Evolutionary conservation across 1,284 basidiomycete species (phyloP).

Genomic region (Clitocybe nebularis): DNA sequence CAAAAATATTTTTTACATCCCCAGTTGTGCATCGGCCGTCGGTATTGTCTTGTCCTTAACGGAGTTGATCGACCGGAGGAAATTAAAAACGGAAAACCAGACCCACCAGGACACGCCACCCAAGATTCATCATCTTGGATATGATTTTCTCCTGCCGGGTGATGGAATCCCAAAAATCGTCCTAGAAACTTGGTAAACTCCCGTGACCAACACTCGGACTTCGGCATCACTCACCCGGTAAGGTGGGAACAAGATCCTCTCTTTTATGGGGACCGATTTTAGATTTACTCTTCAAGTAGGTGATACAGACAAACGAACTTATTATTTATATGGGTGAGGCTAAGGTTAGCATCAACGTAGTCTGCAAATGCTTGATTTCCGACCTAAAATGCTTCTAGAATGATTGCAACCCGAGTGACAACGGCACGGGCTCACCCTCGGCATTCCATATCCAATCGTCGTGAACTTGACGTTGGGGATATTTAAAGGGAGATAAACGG

Average conservation of each 20-base stretch:
- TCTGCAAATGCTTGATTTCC: constrained; percentile 60
- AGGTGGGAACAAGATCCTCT: constrained; percentile 42
- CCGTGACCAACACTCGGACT: neutral
- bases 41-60: constrained; percentile 55
- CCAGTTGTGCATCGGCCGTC: constrained; percentile 49
- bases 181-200: no score
- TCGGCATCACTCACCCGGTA: constrained; percentile 30
- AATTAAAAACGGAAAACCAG: neutral
- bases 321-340: constrained; percentile 49
- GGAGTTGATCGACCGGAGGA: neutral
- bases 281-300: constrained; percentile 8
- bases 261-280: constrained; percentile 15
- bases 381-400: constrained; percentile 29
- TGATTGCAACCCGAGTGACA: neutral
- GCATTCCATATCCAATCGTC: constrained; percentile 48
- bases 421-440: constrained; percentile 36
- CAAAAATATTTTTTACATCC: constrained; percentile 49
- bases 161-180: constrained; percentile 36
- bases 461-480: constrained; percentile 27
- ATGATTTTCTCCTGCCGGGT: constrained; percentile 39
- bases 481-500: constrained; percentile 30
- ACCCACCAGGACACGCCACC: constrained; percentile 31
- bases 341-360: constrained; percentile 46
- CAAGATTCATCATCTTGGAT: constrained; percentile 31
- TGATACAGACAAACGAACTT: constrained; percentile 25